Conservation (phyloP, 768 basidiomycete species). For the Termitomyces sp. region DNA sequence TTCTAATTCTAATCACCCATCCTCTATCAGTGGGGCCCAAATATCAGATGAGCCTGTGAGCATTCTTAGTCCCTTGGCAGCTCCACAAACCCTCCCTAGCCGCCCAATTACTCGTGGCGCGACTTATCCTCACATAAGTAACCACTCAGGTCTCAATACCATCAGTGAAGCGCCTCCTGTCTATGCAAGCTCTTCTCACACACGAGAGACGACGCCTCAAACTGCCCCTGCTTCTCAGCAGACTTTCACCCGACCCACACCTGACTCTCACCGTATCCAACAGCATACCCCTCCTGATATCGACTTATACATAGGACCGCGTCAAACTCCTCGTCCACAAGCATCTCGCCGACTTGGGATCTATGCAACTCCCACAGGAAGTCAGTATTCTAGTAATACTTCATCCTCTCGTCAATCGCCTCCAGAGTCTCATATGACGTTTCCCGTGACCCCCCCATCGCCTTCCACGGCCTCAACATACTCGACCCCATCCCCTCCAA, state of each 20-base stretch:
- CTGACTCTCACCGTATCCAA: constrained; percentile 15
- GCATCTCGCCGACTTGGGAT: constrained; percentile 9
- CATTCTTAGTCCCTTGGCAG: constrained; percentile 43
- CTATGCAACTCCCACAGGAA: constrained; percentile 6
- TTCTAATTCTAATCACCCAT: constrained; percentile 2
- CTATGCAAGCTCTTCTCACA: neutral
- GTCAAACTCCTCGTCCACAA: constrained; percentile 4
- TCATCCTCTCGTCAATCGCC: constrained; percentile 6
- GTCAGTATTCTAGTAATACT: neutral
- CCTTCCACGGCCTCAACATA: too few relatives aligned
- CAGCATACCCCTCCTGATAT: constrained; percentile 18
- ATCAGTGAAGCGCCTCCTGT: constrained; percentile 30
- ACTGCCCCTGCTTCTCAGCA: constrained; percentile 6
- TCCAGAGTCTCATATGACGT: neutral
- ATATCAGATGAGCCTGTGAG: constrained; percentile 43
- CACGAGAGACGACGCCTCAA: neutral
- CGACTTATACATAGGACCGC: constrained; percentile 10
- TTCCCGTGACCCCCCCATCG: constrained; percentile 1
- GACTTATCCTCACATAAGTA: constrained; percentile 28
- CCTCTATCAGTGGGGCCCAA: constrained; percentile 22
- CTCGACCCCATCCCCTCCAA: too few relatives aligned
- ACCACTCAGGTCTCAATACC: constrained; percentile 29
- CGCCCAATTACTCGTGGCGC: constrained; percentile 26
- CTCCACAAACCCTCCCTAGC: constrained; percentile 21
- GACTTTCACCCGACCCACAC: neutral